Evolutionary conservation across 2,329 filamentous ascomycete species (phyloP).

Genomic region (Amauroascus niger): DNA sequence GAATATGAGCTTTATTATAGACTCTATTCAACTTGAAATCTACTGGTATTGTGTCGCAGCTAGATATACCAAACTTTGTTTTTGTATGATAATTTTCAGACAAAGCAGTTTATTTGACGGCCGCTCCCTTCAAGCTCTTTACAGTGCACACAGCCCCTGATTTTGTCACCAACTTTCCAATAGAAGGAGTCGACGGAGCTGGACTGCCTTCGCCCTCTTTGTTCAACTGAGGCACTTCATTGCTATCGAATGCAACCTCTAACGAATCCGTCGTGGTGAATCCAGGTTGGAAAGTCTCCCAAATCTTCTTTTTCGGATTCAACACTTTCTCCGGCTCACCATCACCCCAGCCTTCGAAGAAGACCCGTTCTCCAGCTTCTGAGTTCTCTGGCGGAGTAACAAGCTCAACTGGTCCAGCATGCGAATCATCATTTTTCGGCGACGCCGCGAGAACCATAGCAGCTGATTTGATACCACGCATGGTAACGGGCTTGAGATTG

Average conservation of each 20-base stretch:
- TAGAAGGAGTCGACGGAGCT: conserved; percentile 47
- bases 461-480: conserved; percentile 73
- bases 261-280: conserved; percentile 78
- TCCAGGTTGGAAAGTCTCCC: conserved; percentile 92
- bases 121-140: conserved; percentile 65
- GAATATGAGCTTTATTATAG: not conserved
- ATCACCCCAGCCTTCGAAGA: conserved; percentile 79
- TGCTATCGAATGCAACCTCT: conserved; percentile 79
- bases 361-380: conserved; percentile 76
- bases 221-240: conserved; percentile 63
- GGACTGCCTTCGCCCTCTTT: conserved; percentile 52
- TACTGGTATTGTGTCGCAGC: not conserved
- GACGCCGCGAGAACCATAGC: conserved; percentile 96
- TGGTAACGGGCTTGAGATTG: conserved; percentile 98
- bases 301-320: conserved; percentile 99
- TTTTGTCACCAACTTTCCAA: conserved; percentile 61
- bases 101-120: conserved; percentile 56
- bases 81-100: not conserved
- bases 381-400: conserved; percentile 71
- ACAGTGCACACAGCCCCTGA: conserved; percentile 75
- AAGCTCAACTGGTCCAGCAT: conserved; percentile 85
- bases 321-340: conserved; percentile 86
- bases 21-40: not conserved
- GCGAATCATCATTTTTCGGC: conserved; percentile 69
- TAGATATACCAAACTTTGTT: not conserved